These are phyloP conservation scores for Fusarium tupiense DNA, from an alignment of 2,329 filamentous ascomycete genomes.

Conservation along the genomic window DNA sequence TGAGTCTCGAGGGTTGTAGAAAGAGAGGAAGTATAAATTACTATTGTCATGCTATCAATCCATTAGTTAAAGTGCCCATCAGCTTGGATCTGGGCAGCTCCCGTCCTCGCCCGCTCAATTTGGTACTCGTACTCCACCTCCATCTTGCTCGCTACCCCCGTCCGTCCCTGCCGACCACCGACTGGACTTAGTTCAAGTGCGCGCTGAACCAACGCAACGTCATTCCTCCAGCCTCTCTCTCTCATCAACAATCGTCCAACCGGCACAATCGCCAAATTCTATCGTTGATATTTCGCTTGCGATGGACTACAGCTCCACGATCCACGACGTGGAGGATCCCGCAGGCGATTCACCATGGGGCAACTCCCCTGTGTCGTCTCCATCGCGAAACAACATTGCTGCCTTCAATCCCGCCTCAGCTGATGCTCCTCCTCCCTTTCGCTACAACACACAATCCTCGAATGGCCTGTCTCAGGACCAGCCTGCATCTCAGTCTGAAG, in stretches of 20 bases:
- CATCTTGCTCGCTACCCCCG: conserved; percentile 19
- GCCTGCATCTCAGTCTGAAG: conserved; percentile 49
- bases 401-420: conserved; percentile 54
- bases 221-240: conserved; percentile 33
- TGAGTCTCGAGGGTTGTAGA: background rate
- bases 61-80: background rate
- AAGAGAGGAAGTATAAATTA: background rate
- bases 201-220: conserved; percentile 42
- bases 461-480: conserved; percentile 54
- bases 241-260: conserved; percentile 20
- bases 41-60: background rate
- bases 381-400: conserved; percentile 56
- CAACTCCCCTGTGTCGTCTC: conserved; percentile 62
- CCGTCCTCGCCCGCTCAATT: conserved; percentile 8
- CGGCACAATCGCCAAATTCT: conserved; percentile 9
- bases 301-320: conserved; percentile 69
- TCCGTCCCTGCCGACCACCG: conserved; percentile 35
- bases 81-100: conserved; percentile 6
- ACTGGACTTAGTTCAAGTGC: conserved; percentile 20
- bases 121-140: conserved; percentile 22
- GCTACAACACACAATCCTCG: conserved; percentile 54
- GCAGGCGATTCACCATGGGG: conserved; percentile 66
- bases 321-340: conserved; percentile 64
- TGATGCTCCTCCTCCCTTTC: conserved; percentile 55
- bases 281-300: conserved; percentile 28